Evolutionary conservation across 2,329 filamentous ascomycete species (phyloP).

Genomic region (Hirsutella thompsonii): DNA sequence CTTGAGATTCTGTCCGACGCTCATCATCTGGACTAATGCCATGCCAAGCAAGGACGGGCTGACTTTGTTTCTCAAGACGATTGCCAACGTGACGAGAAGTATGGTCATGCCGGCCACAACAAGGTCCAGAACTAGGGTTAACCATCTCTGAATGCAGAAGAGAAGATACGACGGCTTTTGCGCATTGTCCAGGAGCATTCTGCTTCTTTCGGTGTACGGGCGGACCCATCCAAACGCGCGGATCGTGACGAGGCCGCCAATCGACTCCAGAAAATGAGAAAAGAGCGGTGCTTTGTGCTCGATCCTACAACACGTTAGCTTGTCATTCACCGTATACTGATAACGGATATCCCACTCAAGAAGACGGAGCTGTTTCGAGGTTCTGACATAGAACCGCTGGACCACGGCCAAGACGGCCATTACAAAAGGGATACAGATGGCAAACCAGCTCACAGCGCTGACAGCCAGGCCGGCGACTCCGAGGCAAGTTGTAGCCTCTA

Average conservation of each 20-base stretch:
- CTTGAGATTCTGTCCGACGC: conserved; percentile 12
- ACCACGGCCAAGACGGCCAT: not conserved
- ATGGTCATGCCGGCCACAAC: conserved; percentile 29
- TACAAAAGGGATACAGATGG: not conserved
- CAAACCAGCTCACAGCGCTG: not conserved
- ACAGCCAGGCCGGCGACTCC: not conserved
- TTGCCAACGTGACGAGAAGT: conserved; percentile 27
- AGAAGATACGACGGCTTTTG: conserved; percentile 41
- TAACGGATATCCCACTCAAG: conserved; percentile 3
- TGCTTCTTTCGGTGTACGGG: conserved; percentile 25
- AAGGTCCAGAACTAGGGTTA: conserved; percentile 31
- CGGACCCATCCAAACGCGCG: conserved; percentile 36
- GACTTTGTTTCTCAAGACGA: conserved; percentile 8
- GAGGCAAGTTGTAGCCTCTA: not conserved
- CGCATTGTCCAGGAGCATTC: conserved; percentile 31
- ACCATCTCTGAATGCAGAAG: conserved; percentile 39
- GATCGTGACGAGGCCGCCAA: conserved; percentile 15
- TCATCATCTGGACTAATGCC: conserved; percentile 10
- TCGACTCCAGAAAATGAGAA: conserved; percentile 24
- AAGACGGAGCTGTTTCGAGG: conserved; percentile 5
- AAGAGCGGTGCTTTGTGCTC: conserved; percentile 9
- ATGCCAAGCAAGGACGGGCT: conserved; percentile 7
- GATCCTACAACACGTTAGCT: too few species aligned
- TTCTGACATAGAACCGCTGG: conserved; percentile 5
- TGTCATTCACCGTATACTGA: too few species aligned